These are phyloP conservation scores for Myxozyma geophila DNA, from an alignment of 805 yeast species.

Conservation along the genomic window DNA sequence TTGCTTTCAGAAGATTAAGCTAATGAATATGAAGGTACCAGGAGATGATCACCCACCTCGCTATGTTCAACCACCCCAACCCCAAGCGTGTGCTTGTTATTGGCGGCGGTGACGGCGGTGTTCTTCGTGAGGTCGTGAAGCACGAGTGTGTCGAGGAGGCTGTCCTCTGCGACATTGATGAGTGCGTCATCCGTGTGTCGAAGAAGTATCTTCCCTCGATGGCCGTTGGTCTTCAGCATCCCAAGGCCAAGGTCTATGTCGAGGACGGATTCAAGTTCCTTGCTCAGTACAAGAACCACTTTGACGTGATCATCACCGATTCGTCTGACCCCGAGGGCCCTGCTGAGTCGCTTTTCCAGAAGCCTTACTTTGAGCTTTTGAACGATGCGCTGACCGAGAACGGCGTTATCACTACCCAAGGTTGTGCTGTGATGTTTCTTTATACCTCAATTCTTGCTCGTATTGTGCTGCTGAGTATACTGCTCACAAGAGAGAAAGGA, in stretches of 20 bases:
- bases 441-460: background rate
- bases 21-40: slow-evolving; percentile 57
- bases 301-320: slow-evolving; percentile 95
- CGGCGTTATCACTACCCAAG: slow-evolving; percentile 93
- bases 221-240: slow-evolving; percentile 82
- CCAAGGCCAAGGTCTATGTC: slow-evolving; percentile 86
- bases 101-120: slow-evolving; percentile 99
- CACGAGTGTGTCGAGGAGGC: slow-evolving; percentile 87
- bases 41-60: slow-evolving; percentile 96
- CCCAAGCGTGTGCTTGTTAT: slow-evolving; percentile 92
- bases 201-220: slow-evolving; percentile 86
- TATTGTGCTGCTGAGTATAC: background rate
- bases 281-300: slow-evolving; percentile 78
- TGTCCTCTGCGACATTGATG: slow-evolving; percentile 92
- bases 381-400: slow-evolving; percentile 86
- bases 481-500: background rate
- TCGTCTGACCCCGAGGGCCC: slow-evolving; percentile 99
- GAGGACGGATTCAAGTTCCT: slow-evolving; percentile 98
- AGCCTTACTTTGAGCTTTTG: slow-evolving; percentile 84
- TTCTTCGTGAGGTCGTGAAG: slow-evolving; percentile 89
- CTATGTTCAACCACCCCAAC: slow-evolving; percentile 88
- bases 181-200: slow-evolving; percentile 77
- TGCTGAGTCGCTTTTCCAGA: slow-evolving; percentile 90
- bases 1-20: too few species aligned
- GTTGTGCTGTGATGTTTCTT: slow-evolving; percentile 41